Evolutionary conservation across 1,139 yeast genomes (phyloP), one percentile per base, ranked within the genome.

Genomic region (Geotrichum aggregatum): DNA sequence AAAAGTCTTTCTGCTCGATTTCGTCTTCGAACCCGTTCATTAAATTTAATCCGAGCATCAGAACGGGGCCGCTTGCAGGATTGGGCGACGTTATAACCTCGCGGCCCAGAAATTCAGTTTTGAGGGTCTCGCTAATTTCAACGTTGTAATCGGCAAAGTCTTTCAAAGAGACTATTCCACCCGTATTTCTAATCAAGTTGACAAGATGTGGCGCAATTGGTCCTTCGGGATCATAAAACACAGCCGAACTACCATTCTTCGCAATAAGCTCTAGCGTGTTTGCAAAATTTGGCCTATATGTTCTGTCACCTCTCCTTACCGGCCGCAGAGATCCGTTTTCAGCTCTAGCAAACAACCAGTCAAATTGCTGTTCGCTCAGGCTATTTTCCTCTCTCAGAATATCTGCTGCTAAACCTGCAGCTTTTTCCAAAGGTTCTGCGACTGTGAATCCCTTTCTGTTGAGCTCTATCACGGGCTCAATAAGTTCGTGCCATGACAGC

Each of bases 171-270:
- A 87, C 63, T 1, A 88, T 71, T 0, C 96, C 96, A 10, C 87
- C 87, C 40, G 75, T 66, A 8, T 64, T 54, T 30, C 71, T 70
- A 30, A 77, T 73, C 0, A 76, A 65, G 3, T 65, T 58, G 3
- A 81, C 82, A 62, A 87, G 70, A 13, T 76, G 66, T 7, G 74
- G 69, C 0, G 80, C 94, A 47, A 87, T 80, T n/a, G 85, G 84
- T 0, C 92, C 91, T 0, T 77, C 61, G 0, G 95, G 88, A 61
- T 89, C 95, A 65, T 92, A 92, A 63, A 91, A 92, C 0, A 85
- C 73, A 2, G 79, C 87, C 42, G 78, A 77, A 31, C 87, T 79
- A 0, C 97, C 98, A 64, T 84, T 82, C 19, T 70, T 65, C 1
- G 95, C 97, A 52, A 92, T 74, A 47, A 74, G 59, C 54, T 77